Evolutionary conservation across 2,329 filamentous ascomycete genomes (phyloP).

Genomic region (Chaetothyriales sp.): DNA sequence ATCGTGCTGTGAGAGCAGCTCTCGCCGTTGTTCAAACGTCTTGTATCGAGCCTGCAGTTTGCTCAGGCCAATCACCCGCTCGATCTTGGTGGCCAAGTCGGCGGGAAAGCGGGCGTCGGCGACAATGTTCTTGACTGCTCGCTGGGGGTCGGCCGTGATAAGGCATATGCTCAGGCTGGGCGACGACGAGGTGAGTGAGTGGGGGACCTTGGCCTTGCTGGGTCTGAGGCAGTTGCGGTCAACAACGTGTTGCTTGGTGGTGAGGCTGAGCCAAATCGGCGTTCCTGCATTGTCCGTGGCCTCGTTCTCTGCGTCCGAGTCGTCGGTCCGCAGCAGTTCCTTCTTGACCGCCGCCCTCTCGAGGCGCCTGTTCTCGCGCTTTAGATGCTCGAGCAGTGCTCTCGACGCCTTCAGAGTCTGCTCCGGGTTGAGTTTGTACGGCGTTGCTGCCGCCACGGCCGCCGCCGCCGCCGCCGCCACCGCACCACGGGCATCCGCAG

Average conservation of each 20-base stretch:
- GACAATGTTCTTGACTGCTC: slow-evolving; percentile 79
- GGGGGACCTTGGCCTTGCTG: slow-evolving; percentile 63
- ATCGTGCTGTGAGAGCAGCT: slow-evolving; percentile 75
- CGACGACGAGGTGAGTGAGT: slow-evolving; percentile 57
- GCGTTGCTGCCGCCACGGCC: slow-evolving; percentile 16
- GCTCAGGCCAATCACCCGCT: slow-evolving; percentile 62
- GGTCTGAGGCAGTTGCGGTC: slow-evolving; percentile 74
- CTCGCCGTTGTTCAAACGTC: slow-evolving; percentile 73
- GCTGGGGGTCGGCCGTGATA: slow-evolving; percentile 71
- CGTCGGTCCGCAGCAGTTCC: slow-evolving; percentile 38
- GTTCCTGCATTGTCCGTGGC: slow-evolving; percentile 38
- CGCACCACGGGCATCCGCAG: not conserved
- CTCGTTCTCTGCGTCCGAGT: slow-evolving; percentile 33
- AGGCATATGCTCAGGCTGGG: slow-evolving; percentile 62
- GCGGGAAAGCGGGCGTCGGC: slow-evolving; percentile 58
- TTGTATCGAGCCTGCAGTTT: slow-evolving; percentile 85
- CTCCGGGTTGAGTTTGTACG: slow-evolving; percentile 35
- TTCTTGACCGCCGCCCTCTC: slow-evolving; percentile 38
- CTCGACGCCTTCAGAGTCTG: slow-evolving; percentile 47
- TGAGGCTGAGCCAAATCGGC: slow-evolving; percentile 48
- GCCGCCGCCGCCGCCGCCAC: not conserved
- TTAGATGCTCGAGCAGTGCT: slow-evolving; percentile 46
- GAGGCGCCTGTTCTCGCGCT: slow-evolving; percentile 35
- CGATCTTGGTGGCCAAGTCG: slow-evolving; percentile 53
- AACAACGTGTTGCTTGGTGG: slow-evolving; percentile 52